These are phyloP conservation scores for Forsythia suspensa DNA, from an alignment of 257 asterid species.

Conservation along the genomic window DNA sequence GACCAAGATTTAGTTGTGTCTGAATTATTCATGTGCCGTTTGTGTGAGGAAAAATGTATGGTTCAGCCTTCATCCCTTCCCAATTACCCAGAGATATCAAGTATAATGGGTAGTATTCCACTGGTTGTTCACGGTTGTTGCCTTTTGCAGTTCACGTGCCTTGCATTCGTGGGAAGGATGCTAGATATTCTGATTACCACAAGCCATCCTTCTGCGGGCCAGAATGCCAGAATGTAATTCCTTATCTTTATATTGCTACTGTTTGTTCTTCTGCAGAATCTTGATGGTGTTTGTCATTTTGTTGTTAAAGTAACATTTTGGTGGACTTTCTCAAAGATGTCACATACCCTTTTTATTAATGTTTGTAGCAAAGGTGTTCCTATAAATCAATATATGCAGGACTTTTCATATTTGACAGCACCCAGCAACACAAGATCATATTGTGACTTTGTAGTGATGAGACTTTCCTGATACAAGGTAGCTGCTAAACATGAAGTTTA, in stretches of 20 bases:
- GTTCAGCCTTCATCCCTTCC: conserved; percentile 11
- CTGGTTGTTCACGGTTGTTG: conserved; percentile 18
- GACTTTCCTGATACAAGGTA: neutral
- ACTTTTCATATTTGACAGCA: neutral
- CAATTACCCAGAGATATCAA: conserved; percentile 5
- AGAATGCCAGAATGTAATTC: conserved; percentile 69
- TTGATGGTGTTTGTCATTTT: neutral
- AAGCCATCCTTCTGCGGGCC: conserved; percentile 64
- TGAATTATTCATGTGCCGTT: conserved; percentile 52
- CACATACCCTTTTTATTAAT: neutral
- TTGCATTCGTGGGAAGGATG: conserved; percentile 46
- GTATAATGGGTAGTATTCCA: conserved; percentile 6
- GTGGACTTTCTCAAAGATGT: conserved; percentile 5
- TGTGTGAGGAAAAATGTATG: conserved; percentile 88
- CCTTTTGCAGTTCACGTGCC: conserved; percentile 65
- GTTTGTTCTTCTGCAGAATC: conserved; percentile 1
- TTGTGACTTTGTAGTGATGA: neutral
- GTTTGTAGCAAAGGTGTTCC: neutral
- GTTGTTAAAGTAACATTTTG: neutral
- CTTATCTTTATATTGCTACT: conserved; percentile 11
- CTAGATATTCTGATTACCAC: conserved; percentile 39
- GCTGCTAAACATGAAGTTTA: neutral
- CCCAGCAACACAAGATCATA: neutral
- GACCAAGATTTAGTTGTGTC: conserved; percentile 29
- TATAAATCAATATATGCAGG: too few relatives aligned